phyloP scores from a whole-genome alignment of 371 early-diverging fungal genomes.

The Conidiobolus coronatus region DNA sequence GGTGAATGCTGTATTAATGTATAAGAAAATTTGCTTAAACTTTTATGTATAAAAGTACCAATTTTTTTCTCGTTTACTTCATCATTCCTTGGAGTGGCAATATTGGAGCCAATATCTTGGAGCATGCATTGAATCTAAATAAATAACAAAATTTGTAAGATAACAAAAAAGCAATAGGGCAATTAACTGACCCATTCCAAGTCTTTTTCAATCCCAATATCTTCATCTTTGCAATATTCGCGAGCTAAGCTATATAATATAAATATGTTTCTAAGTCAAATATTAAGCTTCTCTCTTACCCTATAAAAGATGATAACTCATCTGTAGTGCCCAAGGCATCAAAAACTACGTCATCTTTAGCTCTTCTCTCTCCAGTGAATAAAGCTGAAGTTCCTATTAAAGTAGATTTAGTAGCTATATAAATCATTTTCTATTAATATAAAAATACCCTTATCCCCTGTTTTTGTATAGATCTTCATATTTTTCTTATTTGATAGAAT shows the following conservation, averaged over 20 bases:
- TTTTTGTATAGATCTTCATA: slow-evolving; percentile 59
- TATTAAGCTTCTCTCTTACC: slow-evolving; percentile 10
- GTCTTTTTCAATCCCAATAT: slow-evolving; percentile 23
- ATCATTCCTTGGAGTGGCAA: slow-evolving; percentile 65
- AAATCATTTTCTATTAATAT: not conserved
- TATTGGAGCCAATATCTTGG: slow-evolving; percentile 72
- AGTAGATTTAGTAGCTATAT: not conserved
- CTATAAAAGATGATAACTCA: slow-evolving; percentile 38
- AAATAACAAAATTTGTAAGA: too few relatives aligned
- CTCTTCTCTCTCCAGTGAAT: slow-evolving; percentile 71
- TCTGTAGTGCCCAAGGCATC: slow-evolving; percentile 74
- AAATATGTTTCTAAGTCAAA: not conserved
- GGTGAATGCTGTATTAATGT: slow-evolving; percentile 26
- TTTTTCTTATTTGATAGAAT: not conserved
- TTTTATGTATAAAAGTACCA: slow-evolving; percentile 5
- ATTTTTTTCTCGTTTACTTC: slow-evolving; percentile 22
- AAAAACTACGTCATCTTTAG: slow-evolving; percentile 70
- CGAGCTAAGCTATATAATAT: slow-evolving; percentile 27
- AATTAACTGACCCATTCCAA: slow-evolving; percentile 25
- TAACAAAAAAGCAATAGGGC: too few relatives aligned
- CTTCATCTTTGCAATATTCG: slow-evolving; percentile 31
- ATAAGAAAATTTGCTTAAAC: not conserved
- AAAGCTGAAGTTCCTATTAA: slow-evolving; percentile 56
- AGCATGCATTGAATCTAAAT: slow-evolving; percentile 74
- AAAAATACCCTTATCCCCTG: slow-evolving; percentile 76